Evolutionary conservation across 2,329 filamentous ascomycete genomes (phyloP), one percentile per base, ranked within the genome.

Genomic region (Pezicula rhizophila): DNA sequence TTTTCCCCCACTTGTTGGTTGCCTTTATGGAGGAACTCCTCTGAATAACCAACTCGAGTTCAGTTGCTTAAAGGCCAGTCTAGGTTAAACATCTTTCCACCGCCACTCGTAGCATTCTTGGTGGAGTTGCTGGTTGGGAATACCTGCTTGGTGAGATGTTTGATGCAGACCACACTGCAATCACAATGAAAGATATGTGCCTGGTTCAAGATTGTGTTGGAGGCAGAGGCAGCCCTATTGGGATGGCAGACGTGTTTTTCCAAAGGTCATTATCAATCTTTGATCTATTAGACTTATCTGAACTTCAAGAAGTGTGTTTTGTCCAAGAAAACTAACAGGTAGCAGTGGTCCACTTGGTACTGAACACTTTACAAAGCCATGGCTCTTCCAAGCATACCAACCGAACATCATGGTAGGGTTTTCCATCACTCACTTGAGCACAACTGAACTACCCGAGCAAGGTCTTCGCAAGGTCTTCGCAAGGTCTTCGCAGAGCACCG

Each of bases 91-190:
- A 31, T 10, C 28, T 12, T 28, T 35, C 37, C 8, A 48, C 49
- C 14, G 47, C 43, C 14, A 46, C 45, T 25, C 52, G 46, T 26
- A 45, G 49, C 28, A 56, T 60, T 38, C 47, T 61, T 4, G 45
- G 54, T 8, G 56, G 58, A 18, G 57, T 60, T 1, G 62, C 60
- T 52, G 64, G 64, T 4, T 67, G 65, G 65, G 65, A 66, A 43
- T 67, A 62, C 46, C 42, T 67, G 28, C 54, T 67, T 1, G 64
- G 64, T 33, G 65, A 68, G 44, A 66, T 67, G 65, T 66, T 68
- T 48, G 57, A 56, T 25, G 60, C 52, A 7, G 63, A 67, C 49
- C 65, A 67, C 54, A 57, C 61, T 26, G 56, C 55, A 20, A 56
- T 66, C 39, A 59, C 61, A 8, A 57, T 62, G 42, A 61, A 66